Evolutionary conservation across 1,139 yeast genomes (phyloP), one percentile per base, ranked within the genome.

Genomic region (Candida neerlandica): DNA sequence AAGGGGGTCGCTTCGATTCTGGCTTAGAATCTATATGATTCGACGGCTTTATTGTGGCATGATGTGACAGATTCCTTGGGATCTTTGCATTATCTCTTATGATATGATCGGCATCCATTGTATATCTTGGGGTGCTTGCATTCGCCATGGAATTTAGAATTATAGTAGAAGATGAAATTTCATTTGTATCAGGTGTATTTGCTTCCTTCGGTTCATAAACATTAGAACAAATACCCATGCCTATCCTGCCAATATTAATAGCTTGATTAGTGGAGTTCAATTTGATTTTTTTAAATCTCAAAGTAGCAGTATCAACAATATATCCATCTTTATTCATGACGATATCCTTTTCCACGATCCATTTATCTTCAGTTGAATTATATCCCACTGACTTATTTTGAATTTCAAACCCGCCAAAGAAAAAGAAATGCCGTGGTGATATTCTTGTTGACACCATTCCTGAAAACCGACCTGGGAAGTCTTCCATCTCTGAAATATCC

Each of bases 321-420:
- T 63, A 76, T 0, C 74, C 80, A 51, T 70, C 61, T 32, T 65
- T 62, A 57, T 76, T 76, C 56, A 73, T 53, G 6, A 56, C 53
- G 7, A 75, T 49, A 37, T 60, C 61, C 52, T 71, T 73, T 34
- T 65, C 62, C 9, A 76, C 63, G 4, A 74, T 60, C 80, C 80
- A 76, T 16, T 73, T 56, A 45, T 70, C 71, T 4, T 60, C 45
- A 1, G 61, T 60, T 3, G 62, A 51, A 18, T 59, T 50, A 49
- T 68, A 65, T 3, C 54, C 51, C 1, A 66, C 68, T 0, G 65
- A 57, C 27, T 61, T 64, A 26, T 60, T 59, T 19, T 55, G 54
- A 21, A 76, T 53, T 51, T 58, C 60, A 56, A 72, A 76, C 3
- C 81, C 81, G 4, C 80, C 81, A 51, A 64, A 73, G 51, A 71